Evolutionary conservation across 306 rosid genomes (phyloP), one percentile per base, ranked within the genome.

Genomic region (Glycine soja): DNA sequence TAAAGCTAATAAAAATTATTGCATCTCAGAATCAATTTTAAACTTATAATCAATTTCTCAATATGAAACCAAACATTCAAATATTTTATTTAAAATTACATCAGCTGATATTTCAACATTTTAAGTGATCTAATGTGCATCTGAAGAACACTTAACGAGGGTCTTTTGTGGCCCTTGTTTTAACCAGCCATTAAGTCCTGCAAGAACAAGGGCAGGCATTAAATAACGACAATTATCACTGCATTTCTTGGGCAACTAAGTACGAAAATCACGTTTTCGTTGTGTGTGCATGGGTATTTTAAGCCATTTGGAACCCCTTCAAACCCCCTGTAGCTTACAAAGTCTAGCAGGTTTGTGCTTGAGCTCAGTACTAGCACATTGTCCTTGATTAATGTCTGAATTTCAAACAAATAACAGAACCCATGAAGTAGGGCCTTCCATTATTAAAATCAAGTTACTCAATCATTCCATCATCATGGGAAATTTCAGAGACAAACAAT

Each of bases 381-480:
- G 9, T 42, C 46, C 46, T 42, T 42, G 8, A 6, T 42, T 42
- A 6, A 8, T 42, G 8, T 42, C 46, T 42, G 8, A 42, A 42
- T 42, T 42, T 42, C 46, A 14, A 62, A 32, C 62, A 62, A 53
- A 52, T 15, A 40, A 8, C 57, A 47, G 40, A 18, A 38, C 15
- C 14, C 19, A 24, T 18, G 19, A 48, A 58, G 48, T 6, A 32
- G 7, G 65, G 15, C 43, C 9, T 19, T 67, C 42, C 58, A 69
- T 58, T 8, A 58, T 18, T 8, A 68, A 69, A 58, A 58, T 24
- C 16, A 69, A 47, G 67, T 53, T 70, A 47, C 74, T 76, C 57
- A 53, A 16, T 16, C 47, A 52, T 78, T 53, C 15, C 63, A 63
- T 63, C 24, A 53, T 63, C 24, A 53, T 45, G 59, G 4, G 67